These are phyloP conservation scores for Panus rudis DNA, from an alignment of 768 basidiomycete species.

Conservation along the genomic window DNA sequence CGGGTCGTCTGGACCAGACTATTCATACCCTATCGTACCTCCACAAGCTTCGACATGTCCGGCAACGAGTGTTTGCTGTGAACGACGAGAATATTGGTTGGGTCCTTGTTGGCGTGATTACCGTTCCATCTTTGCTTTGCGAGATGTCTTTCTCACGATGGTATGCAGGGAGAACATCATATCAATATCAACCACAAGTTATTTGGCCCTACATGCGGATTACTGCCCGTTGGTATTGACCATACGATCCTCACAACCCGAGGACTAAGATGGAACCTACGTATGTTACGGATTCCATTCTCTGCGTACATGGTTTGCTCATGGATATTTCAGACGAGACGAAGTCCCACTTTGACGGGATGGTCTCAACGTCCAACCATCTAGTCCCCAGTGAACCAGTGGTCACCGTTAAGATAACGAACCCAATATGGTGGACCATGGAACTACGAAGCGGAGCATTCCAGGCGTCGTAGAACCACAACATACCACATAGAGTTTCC, in stretches of 20 bases:
- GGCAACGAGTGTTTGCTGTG: slow-evolving; percentile 60
- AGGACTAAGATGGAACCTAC: slow-evolving; percentile 86
- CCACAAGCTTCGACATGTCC: slow-evolving; percentile 63
- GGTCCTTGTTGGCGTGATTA: slow-evolving; percentile 67
- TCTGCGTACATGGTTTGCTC: background rate
- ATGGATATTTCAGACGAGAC: slow-evolving; percentile 37
- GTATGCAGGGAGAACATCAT: slow-evolving; percentile 70
- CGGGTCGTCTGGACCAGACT: slow-evolving; percentile 92
- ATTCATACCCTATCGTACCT: slow-evolving; percentile 82
- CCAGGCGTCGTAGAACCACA: too few relatives aligned
- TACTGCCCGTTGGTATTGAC: slow-evolving; percentile 87
- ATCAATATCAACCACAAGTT: slow-evolving; percentile 68
- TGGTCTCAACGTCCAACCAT: slow-evolving; percentile 93
- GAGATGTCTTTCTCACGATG: background rate
- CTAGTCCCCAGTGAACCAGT: slow-evolving; percentile 56
- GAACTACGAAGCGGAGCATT: slow-evolving; percentile 56
- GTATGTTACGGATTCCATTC: slow-evolving; percentile 47
- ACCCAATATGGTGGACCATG: slow-evolving; percentile 87
- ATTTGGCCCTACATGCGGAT: slow-evolving; percentile 85
- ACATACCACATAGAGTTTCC: too few relatives aligned
- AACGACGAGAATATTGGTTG: slow-evolving; percentile 92
- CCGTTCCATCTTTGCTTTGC: background rate
- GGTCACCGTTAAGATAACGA: slow-evolving; percentile 71
- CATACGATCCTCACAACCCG: slow-evolving; percentile 70
- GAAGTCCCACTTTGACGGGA: slow-evolving; percentile 73